Conservation (phyloP, 2,329 filamentous ascomycete species). For the Penicillium sp. region DNA sequence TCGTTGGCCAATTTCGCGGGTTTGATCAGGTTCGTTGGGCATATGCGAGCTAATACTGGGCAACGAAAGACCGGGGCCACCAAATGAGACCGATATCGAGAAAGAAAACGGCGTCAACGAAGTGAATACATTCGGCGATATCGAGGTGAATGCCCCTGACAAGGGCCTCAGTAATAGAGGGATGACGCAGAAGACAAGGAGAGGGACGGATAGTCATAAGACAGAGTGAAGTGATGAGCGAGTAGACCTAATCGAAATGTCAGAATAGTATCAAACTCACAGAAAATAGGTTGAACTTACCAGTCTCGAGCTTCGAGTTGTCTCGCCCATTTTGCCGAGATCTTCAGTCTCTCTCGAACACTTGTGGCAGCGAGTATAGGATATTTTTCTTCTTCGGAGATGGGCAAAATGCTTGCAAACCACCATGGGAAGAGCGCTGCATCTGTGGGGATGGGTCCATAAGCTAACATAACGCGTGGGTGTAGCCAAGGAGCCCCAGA, state of each 20-base stretch:
- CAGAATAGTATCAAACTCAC: constrained; percentile 6
- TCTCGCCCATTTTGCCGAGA: constrained; percentile 74
- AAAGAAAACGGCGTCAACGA: constrained; percentile 35
- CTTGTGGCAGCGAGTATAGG: constrained; percentile 68
- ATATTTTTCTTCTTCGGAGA: constrained; percentile 77
- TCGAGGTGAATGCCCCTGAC: constrained; percentile 17
- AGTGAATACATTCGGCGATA: constrained; percentile 28
- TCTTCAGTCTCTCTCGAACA: constrained; percentile 77
- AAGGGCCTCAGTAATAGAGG: constrained; percentile 26
- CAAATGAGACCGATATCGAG: constrained; percentile 35
- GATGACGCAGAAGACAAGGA: constrained; percentile 33
- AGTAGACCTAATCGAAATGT: constrained; percentile 24
- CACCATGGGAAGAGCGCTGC: constrained; percentile 81
- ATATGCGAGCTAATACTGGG: constrained; percentile 2
- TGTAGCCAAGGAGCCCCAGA: constrained; percentile 73
- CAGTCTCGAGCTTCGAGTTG: constrained; percentile 68
- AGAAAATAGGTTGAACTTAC: constrained; percentile 51
- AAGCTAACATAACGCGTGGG: constrained; percentile 66
- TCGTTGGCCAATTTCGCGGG: neutral
- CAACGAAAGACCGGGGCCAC: constrained; percentile 14
- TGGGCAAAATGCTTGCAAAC: constrained; percentile 79
- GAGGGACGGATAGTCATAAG: constrained; percentile 45
- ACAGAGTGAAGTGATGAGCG: constrained; percentile 35
- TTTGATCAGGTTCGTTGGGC: constrained; percentile 1
- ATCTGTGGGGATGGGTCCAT: constrained; percentile 74